Evolutionary conservation across 805 yeast species (phyloP).

Genomic region (Brettanomyces bruxellensis): DNA sequence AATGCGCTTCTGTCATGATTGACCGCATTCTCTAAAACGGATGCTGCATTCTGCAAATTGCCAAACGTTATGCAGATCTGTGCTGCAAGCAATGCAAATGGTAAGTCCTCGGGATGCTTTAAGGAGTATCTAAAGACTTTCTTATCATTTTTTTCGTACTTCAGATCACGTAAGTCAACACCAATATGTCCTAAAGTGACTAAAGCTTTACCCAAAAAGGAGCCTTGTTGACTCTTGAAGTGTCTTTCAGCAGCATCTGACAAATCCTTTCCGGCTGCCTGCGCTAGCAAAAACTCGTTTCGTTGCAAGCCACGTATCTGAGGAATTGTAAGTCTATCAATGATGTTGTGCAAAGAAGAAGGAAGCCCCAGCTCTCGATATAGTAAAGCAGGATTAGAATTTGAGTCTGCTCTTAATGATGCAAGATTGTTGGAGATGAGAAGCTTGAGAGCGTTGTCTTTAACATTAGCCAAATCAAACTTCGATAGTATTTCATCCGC

Average conservation of each 20-base stretch:
- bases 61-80: constrained; percentile 25
- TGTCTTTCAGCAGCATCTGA: constrained; percentile 12
- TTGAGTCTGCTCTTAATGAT: constrained; percentile 16
- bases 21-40: constrained; percentile 27
- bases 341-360: constrained; percentile 16
- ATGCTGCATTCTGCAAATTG: constrained; percentile 26
- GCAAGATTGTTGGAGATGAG: constrained; percentile 37
- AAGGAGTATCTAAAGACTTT: constrained; percentile 27
- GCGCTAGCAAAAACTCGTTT: constrained; percentile 37
- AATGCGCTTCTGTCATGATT: constrained; percentile 4
- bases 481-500: constrained; percentile 29
- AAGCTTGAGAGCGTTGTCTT: constrained; percentile 32
- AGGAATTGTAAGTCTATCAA: constrained; percentile 26
- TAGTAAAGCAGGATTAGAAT: constrained; percentile 15
- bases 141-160: constrained; percentile 15
- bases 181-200: constrained; percentile 13
- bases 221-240: constrained; percentile 14
- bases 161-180: constrained; percentile 6
- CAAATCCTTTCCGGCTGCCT: constrained; percentile 27
- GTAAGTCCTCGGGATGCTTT: constrained; percentile 20
- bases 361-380: constrained; percentile 25
- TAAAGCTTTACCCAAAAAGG: constrained; percentile 14
- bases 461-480: constrained; percentile 22
- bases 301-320: constrained; percentile 34
- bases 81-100: constrained; percentile 25